A percentile compares a stretch with the other conserved stretches of the same genome.
Conservation (phyloP, 352 stramenopile species). For the Globisporangium echinulatum region DNA sequence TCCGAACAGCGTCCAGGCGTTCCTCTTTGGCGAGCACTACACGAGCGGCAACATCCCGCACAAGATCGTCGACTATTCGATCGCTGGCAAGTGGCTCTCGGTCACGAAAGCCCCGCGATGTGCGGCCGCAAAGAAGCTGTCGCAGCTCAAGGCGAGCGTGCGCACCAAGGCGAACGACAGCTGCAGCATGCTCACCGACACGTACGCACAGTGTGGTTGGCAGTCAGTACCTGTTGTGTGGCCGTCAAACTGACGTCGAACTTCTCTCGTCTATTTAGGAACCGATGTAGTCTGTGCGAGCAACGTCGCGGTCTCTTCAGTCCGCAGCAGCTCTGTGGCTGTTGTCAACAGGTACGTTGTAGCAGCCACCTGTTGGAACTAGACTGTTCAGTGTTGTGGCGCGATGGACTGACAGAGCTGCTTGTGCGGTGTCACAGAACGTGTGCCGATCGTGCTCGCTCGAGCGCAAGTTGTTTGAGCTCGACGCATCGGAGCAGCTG, state of each 20-base stretch:
- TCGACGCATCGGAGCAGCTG: conserved; percentile 22
- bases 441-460: conserved; percentile 41
- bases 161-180: neutral
- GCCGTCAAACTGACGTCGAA: neutral
- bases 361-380: too few relatives aligned
- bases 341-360: conserved; percentile 22
- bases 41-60: conserved; percentile 13
- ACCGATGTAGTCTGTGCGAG: conserved; percentile 1
- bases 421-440: conserved; percentile 15
- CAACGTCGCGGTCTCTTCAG: conserved; percentile 1
- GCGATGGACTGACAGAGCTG: neutral
- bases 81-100: conserved; percentile 16
- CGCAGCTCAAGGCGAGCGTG: conserved; percentile 5
- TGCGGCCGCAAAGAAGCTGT: conserved; percentile 6
- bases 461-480: conserved; percentile 37
- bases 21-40: conserved; percentile 23
- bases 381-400: too few relatives aligned
- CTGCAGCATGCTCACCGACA: neutral
- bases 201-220: neutral
- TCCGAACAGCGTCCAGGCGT: conserved; percentile 25
- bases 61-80: conserved; percentile 8
- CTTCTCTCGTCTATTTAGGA: conserved; percentile 3
- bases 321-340: conserved; percentile 10
- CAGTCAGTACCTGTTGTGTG: too few relatives aligned
- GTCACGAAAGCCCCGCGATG: conserved; percentile 12